Conservation (phyloP, 169 alveolate species). For the Plasmodium vinckei region DNA sequence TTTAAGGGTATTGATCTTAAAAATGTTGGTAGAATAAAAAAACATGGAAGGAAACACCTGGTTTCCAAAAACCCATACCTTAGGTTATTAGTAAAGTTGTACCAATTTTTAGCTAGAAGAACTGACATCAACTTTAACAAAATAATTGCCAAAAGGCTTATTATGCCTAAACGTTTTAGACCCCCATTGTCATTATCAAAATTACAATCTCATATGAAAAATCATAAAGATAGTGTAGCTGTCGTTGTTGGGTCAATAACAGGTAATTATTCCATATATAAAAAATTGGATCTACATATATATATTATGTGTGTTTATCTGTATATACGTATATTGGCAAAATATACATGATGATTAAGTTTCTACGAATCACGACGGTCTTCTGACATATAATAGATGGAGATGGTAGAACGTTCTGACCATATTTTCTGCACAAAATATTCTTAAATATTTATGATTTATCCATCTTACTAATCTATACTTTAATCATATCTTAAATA, state of each 20-base stretch:
- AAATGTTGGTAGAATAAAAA: conserved; percentile 92
- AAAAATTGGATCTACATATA: not conserved
- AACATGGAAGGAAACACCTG: conserved; percentile 91
- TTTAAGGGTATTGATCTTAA: conserved; percentile 91
- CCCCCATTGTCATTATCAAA: conserved; percentile 96
- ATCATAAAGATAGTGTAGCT: conserved; percentile 93
- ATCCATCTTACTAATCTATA: not conserved
- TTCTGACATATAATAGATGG: conserved; percentile 84
- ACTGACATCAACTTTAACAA: conserved; percentile 94
- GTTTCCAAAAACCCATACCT: conserved; percentile 92
- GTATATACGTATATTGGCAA: conserved; percentile 11
- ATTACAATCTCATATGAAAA: conserved; percentile 91
- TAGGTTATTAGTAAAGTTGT: conserved; percentile 89
- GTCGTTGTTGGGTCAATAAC: conserved; percentile 98
- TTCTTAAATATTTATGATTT: conserved; percentile 7
- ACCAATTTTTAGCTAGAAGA: conserved; percentile 95
- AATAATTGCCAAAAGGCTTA: conserved; percentile 93
- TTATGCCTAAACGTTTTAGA: conserved; percentile 93
- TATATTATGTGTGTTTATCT: not conserved
- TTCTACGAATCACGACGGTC: conserved; percentile 90
- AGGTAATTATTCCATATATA: conserved; percentile 78
- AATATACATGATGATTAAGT: conserved; percentile 83
- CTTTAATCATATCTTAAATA: too few species aligned
- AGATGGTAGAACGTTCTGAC: conserved; percentile 85
- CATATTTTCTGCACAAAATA: conserved; percentile 1